Percentiles rank a stretch among this genome's conserved stretches.
Evolutionary conservation across 257 asterid genomes (phyloP).

Genomic region (Jaltomata sinuosa): DNA sequence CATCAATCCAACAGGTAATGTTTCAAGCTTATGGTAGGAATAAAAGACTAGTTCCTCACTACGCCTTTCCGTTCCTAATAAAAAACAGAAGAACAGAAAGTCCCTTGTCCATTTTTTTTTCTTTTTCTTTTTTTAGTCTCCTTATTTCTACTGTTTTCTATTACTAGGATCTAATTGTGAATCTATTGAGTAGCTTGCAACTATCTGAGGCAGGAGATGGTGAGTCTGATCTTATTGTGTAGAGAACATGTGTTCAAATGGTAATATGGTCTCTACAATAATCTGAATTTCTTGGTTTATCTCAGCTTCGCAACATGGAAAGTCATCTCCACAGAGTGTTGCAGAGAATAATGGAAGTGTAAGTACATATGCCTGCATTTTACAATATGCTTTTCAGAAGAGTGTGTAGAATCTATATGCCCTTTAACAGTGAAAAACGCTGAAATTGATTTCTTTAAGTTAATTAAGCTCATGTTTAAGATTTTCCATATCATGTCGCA

Average conservation of each 20-base stretch:
- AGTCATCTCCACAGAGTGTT: constrained; percentile 51
- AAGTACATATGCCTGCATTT: constrained; percentile 23
- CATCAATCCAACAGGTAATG: constrained; percentile 82
- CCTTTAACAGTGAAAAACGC: neutral
- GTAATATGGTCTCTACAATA: neutral
- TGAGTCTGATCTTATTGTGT: constrained; percentile 17
- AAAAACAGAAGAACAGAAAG: neutral
- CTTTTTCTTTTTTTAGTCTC: neutral
- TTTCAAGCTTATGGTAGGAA: neutral
- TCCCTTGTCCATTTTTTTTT: neutral
- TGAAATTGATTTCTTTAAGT: neutral
- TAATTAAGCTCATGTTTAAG: neutral
- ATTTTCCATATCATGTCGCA: neutral
- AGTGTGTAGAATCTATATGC: neutral
- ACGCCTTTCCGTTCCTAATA: neutral
- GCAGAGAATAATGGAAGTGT: constrained; percentile 78
- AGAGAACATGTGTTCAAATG: neutral
- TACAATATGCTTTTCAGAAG: neutral
- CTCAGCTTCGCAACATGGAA: constrained; percentile 72
- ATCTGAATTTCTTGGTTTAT: constrained; percentile 2
- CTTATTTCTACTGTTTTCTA: neutral
- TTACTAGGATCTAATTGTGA: constrained; percentile 76
- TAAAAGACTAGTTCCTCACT: neutral
- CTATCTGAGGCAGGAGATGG: constrained; percentile 50
- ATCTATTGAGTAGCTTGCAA: constrained; percentile 75